phyloP scores from a whole-genome alignment of 1,284 basidiomycete species.

The Coriolopsis trogii region DNA sequence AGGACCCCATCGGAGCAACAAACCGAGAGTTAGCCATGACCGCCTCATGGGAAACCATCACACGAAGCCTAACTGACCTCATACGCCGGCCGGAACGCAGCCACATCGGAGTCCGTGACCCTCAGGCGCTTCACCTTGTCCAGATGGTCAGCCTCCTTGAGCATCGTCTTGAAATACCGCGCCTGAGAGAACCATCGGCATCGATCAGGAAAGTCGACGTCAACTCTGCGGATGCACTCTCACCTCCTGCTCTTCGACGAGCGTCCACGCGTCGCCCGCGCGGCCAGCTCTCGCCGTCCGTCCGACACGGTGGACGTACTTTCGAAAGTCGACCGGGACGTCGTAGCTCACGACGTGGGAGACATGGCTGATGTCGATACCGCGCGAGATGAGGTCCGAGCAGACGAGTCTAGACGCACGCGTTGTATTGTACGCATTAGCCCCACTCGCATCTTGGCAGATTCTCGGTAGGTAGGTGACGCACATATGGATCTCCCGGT shows the following conservation, averaged over 20 bases:
- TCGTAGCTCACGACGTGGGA: conserved; percentile 95
- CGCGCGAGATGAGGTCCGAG: conserved; percentile 94
- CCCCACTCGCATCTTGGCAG: too few species aligned
- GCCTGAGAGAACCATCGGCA: too few species aligned
- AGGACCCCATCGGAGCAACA: too few species aligned
- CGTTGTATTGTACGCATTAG: too few species aligned
- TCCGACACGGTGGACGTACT: conserved; percentile 97
- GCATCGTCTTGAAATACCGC: conserved; percentile 86
- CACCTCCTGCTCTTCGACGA: conserved; percentile 96
- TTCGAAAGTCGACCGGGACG: conserved; percentile 94
- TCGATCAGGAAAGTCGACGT: conserved; percentile 16
- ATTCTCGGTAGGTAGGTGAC: too few species aligned
- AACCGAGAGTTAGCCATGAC: neutral
- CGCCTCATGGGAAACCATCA: neutral
- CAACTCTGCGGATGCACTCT: too few species aligned
- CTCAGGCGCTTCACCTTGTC: conserved; percentile 73
- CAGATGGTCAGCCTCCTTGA: conserved; percentile 77
- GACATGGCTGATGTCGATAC: conserved; percentile 94
- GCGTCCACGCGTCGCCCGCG: conserved; percentile 87
- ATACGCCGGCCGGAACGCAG: conserved; percentile 61
- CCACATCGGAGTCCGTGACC: conserved; percentile 67
- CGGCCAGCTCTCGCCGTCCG: conserved; percentile 92
- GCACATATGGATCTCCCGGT: conserved; percentile 83
- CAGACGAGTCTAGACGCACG: conserved; percentile 89
- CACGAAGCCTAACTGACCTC: conserved; percentile 48